Percentiles rank a stretch among this genome's conserved stretches.
Evolutionary conservation across 306 rosid genomes (phyloP).

Genomic region (Quercus berberidifolia): DNA sequence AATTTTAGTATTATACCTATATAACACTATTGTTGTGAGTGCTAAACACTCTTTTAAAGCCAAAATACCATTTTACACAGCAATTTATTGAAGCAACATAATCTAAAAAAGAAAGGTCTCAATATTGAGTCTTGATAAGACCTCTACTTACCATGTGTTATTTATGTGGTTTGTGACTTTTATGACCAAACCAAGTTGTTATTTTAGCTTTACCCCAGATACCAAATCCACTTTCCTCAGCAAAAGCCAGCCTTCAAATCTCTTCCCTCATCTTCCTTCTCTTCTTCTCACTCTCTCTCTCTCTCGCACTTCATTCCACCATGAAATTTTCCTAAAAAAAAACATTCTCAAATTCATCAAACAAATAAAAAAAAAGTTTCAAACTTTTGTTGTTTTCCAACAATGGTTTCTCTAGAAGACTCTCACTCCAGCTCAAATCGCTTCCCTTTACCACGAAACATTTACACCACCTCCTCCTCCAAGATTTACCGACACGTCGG

Average conservation of each 20-base stretch:
- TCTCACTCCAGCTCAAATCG: conserved; percentile 60
- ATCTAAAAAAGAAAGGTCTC: no score
- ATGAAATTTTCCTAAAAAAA: conserved; percentile 26
- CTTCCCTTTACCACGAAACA: conserved; percentile 43
- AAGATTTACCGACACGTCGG: conserved; percentile 58
- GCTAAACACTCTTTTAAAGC: no score
- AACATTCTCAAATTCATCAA: background rate
- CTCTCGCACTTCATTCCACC: background rate
- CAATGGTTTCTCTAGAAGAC: conserved; percentile 83
- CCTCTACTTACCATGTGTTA: background rate
- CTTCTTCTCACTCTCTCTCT: conserved; percentile 9
- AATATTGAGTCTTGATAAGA: background rate
- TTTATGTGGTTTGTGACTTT: conserved; percentile 25
- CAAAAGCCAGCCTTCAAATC: conserved; percentile 26
- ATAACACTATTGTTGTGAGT: no score
- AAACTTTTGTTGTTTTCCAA: background rate
- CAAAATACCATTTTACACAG: no score
- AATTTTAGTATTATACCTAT: no score
- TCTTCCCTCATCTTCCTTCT: conserved; percentile 25
- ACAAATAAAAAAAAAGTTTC: no score
- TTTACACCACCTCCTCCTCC: conserved; percentile 42
- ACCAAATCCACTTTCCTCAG: conserved; percentile 29
- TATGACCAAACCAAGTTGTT: conserved; percentile 12
- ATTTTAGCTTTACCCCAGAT: background rate
- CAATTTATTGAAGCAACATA: no score